A percentile compares a stretch with the other conserved stretches of the same genome.
These are phyloP conservation scores for Dipteronia dyeriana DNA, from an alignment of 345 rosid genomes.

Conservation along the genomic window DNA sequence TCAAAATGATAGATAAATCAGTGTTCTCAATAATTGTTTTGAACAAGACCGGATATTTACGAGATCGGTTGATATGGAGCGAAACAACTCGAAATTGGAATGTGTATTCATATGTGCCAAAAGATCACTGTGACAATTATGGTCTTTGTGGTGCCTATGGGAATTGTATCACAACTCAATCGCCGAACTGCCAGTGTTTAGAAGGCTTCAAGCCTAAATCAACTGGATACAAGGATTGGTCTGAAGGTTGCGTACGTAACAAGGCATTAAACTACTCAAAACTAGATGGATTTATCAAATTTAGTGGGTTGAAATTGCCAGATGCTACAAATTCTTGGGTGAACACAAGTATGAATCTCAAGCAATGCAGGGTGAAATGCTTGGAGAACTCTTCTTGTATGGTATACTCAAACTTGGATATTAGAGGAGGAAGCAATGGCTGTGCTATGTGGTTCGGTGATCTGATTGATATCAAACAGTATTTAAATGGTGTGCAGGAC, in stretches of 20 bases:
- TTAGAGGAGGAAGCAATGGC: slow-evolving; percentile 36
- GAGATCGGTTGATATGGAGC: slow-evolving; percentile 42
- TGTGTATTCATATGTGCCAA: slow-evolving; percentile 38
- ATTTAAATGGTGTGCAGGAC: slow-evolving; percentile 32
- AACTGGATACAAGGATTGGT: slow-evolving; percentile 34
- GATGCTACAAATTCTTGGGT: slow-evolving; percentile 30
- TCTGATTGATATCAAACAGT: slow-evolving; percentile 33
- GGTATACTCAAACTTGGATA: slow-evolving; percentile 36
- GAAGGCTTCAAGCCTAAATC: slow-evolving; percentile 40
- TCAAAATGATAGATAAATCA: slow-evolving; percentile 21
- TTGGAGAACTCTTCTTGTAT: slow-evolving; percentile 40
- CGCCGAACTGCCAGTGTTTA: slow-evolving; percentile 34
- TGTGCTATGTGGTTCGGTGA: slow-evolving; percentile 43
- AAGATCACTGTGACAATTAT: slow-evolving; percentile 41
- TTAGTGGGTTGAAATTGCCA: slow-evolving; percentile 38
- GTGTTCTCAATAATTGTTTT: slow-evolving; percentile 33
- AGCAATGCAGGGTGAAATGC: slow-evolving; percentile 37
- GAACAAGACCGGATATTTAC: slow-evolving; percentile 21
- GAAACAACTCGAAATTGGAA: slow-evolving; percentile 37
- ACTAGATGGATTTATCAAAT: slow-evolving; percentile 36
- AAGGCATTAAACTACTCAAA: slow-evolving; percentile 32
- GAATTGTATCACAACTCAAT: slow-evolving; percentile 21
- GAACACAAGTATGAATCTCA: slow-evolving; percentile 29
- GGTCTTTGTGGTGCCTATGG: slow-evolving; percentile 41
- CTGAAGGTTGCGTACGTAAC: slow-evolving; percentile 40